These are phyloP conservation scores for Debaryomyces robertsiae DNA, from an alignment of 1,139 yeast species.

Conservation along the genomic window DNA sequence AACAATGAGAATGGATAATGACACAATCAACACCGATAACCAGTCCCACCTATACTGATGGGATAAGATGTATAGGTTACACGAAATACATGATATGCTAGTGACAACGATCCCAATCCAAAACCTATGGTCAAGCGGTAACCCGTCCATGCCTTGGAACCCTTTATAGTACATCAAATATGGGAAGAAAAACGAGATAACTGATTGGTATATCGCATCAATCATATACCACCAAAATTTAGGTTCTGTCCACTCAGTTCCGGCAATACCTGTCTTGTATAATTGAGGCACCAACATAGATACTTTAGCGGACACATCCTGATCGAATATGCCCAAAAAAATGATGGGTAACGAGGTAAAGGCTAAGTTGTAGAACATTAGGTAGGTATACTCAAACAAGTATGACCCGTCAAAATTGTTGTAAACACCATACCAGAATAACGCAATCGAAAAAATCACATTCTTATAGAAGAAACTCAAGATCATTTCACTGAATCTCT, in stretches of 20 bases:
- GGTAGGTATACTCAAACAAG: conserved; percentile 85
- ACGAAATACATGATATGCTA: conserved; percentile 74
- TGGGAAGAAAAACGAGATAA: conserved; percentile 85
- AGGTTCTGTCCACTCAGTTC: conserved; percentile 76
- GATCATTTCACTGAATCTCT: conserved; percentile 89
- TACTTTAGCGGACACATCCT: conserved; percentile 82
- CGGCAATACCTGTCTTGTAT: conserved; percentile 79
- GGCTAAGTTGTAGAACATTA: conserved; percentile 92
- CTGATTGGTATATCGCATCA: conserved; percentile 89
- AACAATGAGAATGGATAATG: conserved; percentile 65
- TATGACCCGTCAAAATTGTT: conserved; percentile 89
- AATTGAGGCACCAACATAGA: conserved; percentile 89
- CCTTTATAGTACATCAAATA: conserved; percentile 61
- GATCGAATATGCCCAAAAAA: conserved; percentile 87
- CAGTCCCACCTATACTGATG: conserved; percentile 97
- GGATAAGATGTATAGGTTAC: conserved; percentile 75
- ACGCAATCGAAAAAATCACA: conserved; percentile 80
- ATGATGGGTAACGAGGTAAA: conserved; percentile 94
- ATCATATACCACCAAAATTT: conserved; percentile 84
- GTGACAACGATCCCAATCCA: conserved; percentile 84
- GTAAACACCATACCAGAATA: conserved; percentile 92
- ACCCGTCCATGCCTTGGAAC: conserved; percentile 63
- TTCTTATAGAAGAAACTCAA: conserved; percentile 93
- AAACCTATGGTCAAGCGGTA: conserved; percentile 76
- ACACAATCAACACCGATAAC: conserved; percentile 65